Evolutionary conservation across 352 stramenopile species (phyloP), one percentile per base, ranked within the genome.

Genomic region (Globisporangium alternatum): DNA sequence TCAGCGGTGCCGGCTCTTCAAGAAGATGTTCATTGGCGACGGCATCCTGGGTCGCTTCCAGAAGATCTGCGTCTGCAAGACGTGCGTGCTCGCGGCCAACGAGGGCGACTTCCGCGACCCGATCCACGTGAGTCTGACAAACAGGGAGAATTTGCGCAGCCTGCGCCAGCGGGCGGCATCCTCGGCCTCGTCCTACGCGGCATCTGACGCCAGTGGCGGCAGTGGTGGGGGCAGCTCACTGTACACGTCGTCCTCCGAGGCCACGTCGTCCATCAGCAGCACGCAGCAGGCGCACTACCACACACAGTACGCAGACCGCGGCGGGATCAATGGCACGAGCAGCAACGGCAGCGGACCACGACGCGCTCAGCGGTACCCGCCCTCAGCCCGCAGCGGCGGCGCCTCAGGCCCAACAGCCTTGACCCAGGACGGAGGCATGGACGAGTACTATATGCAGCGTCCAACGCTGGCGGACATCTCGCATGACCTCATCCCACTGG

Each of bases 31-130:
- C 44, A 57, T 83, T 33, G 44, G 68, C 10, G 45, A 70, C 6
- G 72, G 74, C n/a, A 72, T 82, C 54, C 66, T 85, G 7, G 77
- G 77, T 21, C 60, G 69, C n/a, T 85, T 85, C 22, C 45, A 69
- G 10, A 85, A 82, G 47, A 69, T 82, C 45, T 70, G 68, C 12
- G 70, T 69, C 2, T 85, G 77, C 63, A 74, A 63, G 25, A 61
- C 58, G 4, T 85, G 77, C 60, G 74, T 85, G 33, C 64, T 74
- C 5, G 72, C 59, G 0, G 77, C 77, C 30, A 82, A 74, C 55
- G 75, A 70, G 5, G 72, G 74, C 8, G 65, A 65, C 56, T 73
- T 70, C 21, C 25, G 52, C 1, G 59, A 65, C 6, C 56, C 63
- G 39, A 47, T 69, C 51, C 63, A 64, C 43, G 63, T 64, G 35